phyloP scores from a whole-genome alignment of 139 green algal species.

The Micractinium conductrix region DNA sequence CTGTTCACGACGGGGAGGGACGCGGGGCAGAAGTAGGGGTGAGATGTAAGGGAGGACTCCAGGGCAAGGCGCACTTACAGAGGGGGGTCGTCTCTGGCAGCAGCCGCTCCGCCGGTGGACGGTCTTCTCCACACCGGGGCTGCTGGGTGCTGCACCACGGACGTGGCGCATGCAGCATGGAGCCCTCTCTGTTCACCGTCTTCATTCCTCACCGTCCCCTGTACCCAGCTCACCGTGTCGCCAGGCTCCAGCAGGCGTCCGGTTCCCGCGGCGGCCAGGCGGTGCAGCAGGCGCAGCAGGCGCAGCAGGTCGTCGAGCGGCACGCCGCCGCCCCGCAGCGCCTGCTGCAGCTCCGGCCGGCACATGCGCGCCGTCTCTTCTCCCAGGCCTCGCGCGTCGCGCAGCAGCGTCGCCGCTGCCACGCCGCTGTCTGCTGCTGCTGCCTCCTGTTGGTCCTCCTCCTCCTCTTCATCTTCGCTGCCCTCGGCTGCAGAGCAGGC shows the following conservation, averaged over 20 bases:
- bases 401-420: constrained; percentile 9
- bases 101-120: too few species aligned
- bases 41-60: neutral
- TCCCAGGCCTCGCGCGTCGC: constrained; percentile 12
- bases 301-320: constrained; percentile 32
- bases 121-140: too few species aligned
- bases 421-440: neutral
- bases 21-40: neutral
- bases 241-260: constrained; percentile 14
- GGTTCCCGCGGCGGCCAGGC: neutral
- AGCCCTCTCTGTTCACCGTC: too few species aligned
- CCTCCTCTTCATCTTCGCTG: neutral
- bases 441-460: constrained; percentile 13
- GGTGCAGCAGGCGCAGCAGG: constrained; percentile 26
- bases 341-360: neutral
- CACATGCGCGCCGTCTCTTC: constrained; percentile 31
- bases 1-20: neutral
- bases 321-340: constrained; percentile 10
- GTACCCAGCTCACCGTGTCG: constrained; percentile 3
- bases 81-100: too few species aligned
- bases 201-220: too few species aligned
- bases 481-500: neutral
- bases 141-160: too few species aligned
- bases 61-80: neutral
- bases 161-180: too few species aligned